Evolutionary conservation across 2,329 filamentous ascomycete genomes (phyloP), one percentile per base, ranked within the genome.

Genomic region (Fusarium sp.): DNA sequence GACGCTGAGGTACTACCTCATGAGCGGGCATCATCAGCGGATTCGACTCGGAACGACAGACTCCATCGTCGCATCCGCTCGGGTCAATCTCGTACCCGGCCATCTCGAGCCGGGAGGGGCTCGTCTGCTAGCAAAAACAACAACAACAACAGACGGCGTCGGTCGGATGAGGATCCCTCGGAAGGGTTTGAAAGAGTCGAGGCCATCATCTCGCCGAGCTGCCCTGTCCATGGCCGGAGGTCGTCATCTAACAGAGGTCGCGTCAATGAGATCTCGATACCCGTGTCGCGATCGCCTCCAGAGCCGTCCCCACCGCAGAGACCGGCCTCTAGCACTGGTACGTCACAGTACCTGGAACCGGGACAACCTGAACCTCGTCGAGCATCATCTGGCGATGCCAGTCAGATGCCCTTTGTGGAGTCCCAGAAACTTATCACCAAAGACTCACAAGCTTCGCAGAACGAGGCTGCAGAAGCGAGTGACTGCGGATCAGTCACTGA

Each of bases 391-490:
- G 59, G 43, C 17, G 57, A 67, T 43, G 30, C 43, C 20, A 22
- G 27, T 10, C 59, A 60, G 52, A 40, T 54, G 17, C 4, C 38
- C 38, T 20, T 40, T 10, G 38, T n/a, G 4, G 38, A 40, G 38
- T 11, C 38, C 17, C 38, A n/a, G 8, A 38, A 40, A 40, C 17
- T 9, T 8, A 11, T 17, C 9, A n/a, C 2, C n/a, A 20, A 62
- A 22, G 38, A 63, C 9, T 20, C 40, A 22, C 54, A 54, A 22
- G 58, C 8, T 33, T 20, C 30, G 22, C 60, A 38, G 45, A 70
- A 56, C 20, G 76, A 77, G 15, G 65, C 67, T 27, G 65, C 75
- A 11, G 78, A 78, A 45, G 37, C 59, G 7, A 69, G 72, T 11
- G 74, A 69, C 20, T 45, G 27, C 9, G 65, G 58, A 11, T 79